Evolutionary conservation across 768 basidiomycete genomes (phyloP).

Genomic region (Russula abietina): DNA sequence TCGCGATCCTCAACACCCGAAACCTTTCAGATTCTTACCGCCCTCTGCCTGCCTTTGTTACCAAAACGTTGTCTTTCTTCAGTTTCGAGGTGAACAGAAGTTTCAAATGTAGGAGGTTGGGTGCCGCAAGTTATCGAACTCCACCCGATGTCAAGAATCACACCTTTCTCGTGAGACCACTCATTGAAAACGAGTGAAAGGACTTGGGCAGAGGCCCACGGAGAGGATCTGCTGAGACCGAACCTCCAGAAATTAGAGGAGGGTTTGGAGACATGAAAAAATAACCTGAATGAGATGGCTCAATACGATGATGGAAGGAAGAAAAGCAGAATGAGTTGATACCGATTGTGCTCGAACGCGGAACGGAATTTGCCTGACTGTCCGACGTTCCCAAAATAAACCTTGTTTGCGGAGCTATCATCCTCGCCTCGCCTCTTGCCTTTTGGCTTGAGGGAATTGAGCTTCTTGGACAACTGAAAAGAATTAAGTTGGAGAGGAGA

Average conservation of each 20-base stretch:
- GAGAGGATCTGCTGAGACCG: conserved; percentile 10
- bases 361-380: conserved; percentile 17
- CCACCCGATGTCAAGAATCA: conserved; percentile 23
- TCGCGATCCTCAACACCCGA: not conserved
- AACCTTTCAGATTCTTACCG: conserved; percentile 3
- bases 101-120: conserved; percentile 6
- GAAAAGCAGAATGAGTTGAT: not conserved
- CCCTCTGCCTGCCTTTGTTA: conserved; percentile 13
- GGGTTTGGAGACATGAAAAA: conserved; percentile 17
- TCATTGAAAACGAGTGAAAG: conserved; percentile 20
- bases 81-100: conserved; percentile 15
- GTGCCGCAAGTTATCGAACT: conserved; percentile 7
- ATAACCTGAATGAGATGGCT: conserved; percentile 7
- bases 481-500: conserved; percentile 21
- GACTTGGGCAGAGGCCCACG: conserved; percentile 9
- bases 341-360: conserved; percentile 21
- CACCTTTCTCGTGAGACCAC: conserved; percentile 19
- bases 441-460: conserved; percentile 16
- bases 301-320: not conserved
- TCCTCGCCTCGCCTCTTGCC: conserved; percentile 13
- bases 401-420: conserved; percentile 19
- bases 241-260: conserved; percentile 11
- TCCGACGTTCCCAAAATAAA: conserved; percentile 4
- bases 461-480: conserved; percentile 14
- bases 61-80: conserved; percentile 16